Base-by-base conservation (phyloP, 805 yeast species). In the Kodamaea neixiangensis region DNA sequence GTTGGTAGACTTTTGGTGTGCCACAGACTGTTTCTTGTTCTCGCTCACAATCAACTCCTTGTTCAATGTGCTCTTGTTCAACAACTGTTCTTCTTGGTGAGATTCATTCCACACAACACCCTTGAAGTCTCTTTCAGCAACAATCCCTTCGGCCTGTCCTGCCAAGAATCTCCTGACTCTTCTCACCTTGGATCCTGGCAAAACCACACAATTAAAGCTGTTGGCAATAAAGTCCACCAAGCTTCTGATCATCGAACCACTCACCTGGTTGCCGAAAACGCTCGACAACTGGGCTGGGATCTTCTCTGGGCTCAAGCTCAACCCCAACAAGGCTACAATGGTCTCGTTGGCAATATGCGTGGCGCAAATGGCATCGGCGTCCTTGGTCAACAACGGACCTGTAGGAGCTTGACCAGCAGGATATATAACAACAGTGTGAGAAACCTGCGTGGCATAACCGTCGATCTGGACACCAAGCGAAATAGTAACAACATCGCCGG, bases 171-270 rank as follows among this genome's bases (percentile, higher is more conserved):
- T 82, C 75, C 97, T 82, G 51, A 92, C 79, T 68, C 97, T 82
- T 73, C 99, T 86, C 40, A 94, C 88, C 66, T 89, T 85, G 18
- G 97, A 89, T 0, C 97, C 96, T 25, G 98, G 98, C 34, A 89
- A 90, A 49, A 94, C 90, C 51, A 77, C 77, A 75, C 97, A 90
- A 66, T 87, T 82, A 72, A 85, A 94, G 1, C 86, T 76, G 51
- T 79, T 79, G n/a, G 97, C 98, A 62, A 94, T 78, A n/a, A 84
- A 78, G 62, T 94, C 96, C 21, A 91, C 97, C 44, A 90, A 72
- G 18, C 73, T 66, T 67, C 97, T 83, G 53, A 94, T 83, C 55
- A 80, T 67, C 15, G 77, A 62, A 48, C 97, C 97, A 34, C 85
- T 83, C 38, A 93, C 82, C 13, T 55, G 55, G 34, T 61, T 64